These are phyloP conservation scores for Sparassis latifolia DNA, from an alignment of 1,284 basidiomycete species.

Conservation along the genomic window DNA sequence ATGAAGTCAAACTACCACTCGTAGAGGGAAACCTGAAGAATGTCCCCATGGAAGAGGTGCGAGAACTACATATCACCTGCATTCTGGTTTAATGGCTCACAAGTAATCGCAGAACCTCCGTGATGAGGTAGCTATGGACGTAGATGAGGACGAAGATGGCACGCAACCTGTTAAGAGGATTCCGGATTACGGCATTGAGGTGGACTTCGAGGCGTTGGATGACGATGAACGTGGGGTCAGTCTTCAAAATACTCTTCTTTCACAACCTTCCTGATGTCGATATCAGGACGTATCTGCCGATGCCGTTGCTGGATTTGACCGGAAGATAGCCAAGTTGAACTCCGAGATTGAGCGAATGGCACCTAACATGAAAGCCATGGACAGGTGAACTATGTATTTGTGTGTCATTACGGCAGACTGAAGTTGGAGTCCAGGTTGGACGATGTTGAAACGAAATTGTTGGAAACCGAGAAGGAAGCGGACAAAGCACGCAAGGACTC, in stretches of 20 bases:
- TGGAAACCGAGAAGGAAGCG: conserved; percentile 70
- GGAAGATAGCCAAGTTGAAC: conserved; percentile 66
- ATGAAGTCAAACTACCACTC: conserved; percentile 86
- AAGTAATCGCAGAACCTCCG: conserved; percentile 54
- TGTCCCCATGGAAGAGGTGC: conserved; percentile 94
- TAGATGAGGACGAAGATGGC: conserved; percentile 77
- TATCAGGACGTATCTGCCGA: conserved; percentile 61
- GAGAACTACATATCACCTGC: background rate
- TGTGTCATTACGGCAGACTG: no score
- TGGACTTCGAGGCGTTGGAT: conserved; percentile 78
- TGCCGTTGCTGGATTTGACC: conserved; percentile 70
- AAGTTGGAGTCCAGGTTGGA: conserved; percentile 53
- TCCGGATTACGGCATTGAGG: conserved; percentile 85
- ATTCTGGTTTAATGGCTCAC: background rate
- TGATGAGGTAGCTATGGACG: conserved; percentile 85
- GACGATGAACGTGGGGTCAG: conserved; percentile 79
- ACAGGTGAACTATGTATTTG: conserved; percentile 41
- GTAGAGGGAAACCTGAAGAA: conserved; percentile 71
- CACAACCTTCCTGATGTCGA: background rate
- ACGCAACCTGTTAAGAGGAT: conserved; percentile 69
- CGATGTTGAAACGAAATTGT: conserved; percentile 80
- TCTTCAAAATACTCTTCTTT: background rate
- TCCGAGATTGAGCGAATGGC: conserved; percentile 91
- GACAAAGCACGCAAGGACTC: conserved; percentile 80
- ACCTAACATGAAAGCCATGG: conserved; percentile 95